These are phyloP conservation scores for Fusarium sambucinum DNA, from an alignment of 2,329 filamentous ascomycete genomes.

Conservation along the genomic window DNA sequence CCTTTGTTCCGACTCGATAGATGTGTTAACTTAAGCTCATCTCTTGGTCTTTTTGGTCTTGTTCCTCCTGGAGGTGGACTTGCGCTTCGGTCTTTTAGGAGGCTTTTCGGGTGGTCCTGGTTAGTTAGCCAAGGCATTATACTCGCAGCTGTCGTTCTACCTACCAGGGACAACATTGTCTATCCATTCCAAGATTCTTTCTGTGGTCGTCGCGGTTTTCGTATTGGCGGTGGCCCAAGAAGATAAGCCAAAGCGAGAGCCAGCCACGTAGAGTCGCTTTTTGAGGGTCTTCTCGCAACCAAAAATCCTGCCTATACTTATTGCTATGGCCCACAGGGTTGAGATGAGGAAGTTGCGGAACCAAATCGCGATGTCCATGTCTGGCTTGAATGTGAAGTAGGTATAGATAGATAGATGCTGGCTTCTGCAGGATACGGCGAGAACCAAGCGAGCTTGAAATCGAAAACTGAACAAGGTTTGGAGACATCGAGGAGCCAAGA, in stretches of 20 bases:
- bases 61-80: not conserved
- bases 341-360: not conserved
- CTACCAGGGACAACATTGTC: not conserved
- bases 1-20: too few species aligned
- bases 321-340: not conserved
- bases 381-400: not conserved
- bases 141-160: not conserved
- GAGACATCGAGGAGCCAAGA: not conserved
- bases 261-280: not conserved
- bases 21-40: not conserved
- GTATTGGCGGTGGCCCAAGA: not conserved
- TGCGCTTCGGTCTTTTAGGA: not conserved
- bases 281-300: not conserved
- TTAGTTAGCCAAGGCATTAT: not conserved
- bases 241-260: not conserved
- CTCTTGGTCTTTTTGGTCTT: not conserved
- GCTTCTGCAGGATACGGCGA: not conserved
- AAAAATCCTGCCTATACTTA: not conserved
- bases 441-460: not conserved
- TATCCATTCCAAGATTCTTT: constrained; percentile 3
- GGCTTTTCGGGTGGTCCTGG: not conserved
- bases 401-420: not conserved
- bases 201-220: not conserved
- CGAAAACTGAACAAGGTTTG: not conserved
- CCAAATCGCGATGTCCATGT: not conserved